Base-by-base conservation (phyloP, 1,284 basidiomycete species). In the Papiliotrema laurentii region DNA sequence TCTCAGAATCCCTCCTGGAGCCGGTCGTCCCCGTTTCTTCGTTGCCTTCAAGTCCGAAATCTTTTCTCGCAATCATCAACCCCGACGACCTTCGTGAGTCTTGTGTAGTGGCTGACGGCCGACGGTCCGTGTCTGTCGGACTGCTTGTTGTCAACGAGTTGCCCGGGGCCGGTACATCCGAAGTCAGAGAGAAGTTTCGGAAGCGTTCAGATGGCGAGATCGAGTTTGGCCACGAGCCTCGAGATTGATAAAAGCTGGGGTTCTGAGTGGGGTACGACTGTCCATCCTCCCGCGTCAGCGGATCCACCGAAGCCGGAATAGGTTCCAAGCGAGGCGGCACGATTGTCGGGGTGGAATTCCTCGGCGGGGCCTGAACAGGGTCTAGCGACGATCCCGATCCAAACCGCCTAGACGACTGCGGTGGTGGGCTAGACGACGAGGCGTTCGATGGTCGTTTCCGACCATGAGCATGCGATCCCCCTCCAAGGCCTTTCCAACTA, bases 401-500 rank as follows among this genome's bases (percentile, higher is more conserved):
- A 24, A 45, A 42, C 13, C 49, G 51, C 5, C 45, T 39, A 11
- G 41, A 21, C 7, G 36, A 31, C 24, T 49, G 42, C 22, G 33
- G 6, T 10, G 50, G 33, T 13, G 43, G 47, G 25, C 35, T 42
- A 18, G 39, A 26, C 18, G 58, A 53, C 14, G 54, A 50, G 3
- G 58, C 36, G 4, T 58, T 56, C 2, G 64, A 62, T 4, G 58
- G 51, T 38, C 62, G 51, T 48, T 63, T 63, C 22, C 48, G 49
- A 6, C 56, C 54, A n/a, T n/a, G n/a, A 26, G 51, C 55, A 19
- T 47, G 4, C 14, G 26, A 10, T 33, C 26, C 48, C 40, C 44
- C 47, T 22, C 55, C 52, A 28, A 71, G 50, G 19, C 66, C 64
- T 38, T 63, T 64, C 66, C 66, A 68, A 27, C 68, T 63, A 21